Conservation (phyloP, 129 eudicot species). For the carrot (Daucus carota) region DNA sequence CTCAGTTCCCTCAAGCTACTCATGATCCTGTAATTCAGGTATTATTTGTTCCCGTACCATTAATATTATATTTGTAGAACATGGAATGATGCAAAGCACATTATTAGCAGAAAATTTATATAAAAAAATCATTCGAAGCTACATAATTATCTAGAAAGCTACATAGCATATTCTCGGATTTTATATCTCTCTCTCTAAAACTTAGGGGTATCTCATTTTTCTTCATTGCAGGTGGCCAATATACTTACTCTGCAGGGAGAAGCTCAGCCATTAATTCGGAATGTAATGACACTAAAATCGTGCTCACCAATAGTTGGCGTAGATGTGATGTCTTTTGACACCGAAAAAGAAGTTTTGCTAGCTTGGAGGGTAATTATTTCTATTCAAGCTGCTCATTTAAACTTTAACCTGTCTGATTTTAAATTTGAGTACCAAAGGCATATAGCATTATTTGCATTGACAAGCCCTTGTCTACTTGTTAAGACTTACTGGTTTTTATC, state of each 20-base stretch:
- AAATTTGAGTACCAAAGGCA: not conserved
- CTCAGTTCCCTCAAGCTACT: constrained; percentile 74
- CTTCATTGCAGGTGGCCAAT: too few species aligned
- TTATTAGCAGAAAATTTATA: too few species aligned
- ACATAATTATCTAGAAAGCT: too few species aligned
- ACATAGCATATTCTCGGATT: too few species aligned
- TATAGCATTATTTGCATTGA: not conserved
- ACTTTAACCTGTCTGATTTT: not conserved
- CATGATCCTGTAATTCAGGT: constrained; percentile 99
- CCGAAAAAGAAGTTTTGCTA: constrained; percentile 76
- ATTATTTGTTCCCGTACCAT: not conserved
- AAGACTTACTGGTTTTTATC: not conserved
- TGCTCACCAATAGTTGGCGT: constrained; percentile 93
- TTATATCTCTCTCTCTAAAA: too few species aligned
- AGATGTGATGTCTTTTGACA: constrained; percentile 76
- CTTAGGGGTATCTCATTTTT: too few species aligned
- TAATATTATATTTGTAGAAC: too few species aligned
- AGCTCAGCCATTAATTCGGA: constrained; percentile 74
- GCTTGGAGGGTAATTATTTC: constrained; percentile 80
- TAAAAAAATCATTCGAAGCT: too few species aligned
- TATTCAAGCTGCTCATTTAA: constrained; percentile 6
- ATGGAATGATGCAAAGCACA: too few species aligned
- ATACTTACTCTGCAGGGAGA: constrained; percentile 66
- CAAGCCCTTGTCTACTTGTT: not conserved
- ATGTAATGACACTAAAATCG: constrained; percentile 85